Base-by-base conservation (phyloP, 108 stramenopile species). In the Fistulifera pelliculosa region DNA sequence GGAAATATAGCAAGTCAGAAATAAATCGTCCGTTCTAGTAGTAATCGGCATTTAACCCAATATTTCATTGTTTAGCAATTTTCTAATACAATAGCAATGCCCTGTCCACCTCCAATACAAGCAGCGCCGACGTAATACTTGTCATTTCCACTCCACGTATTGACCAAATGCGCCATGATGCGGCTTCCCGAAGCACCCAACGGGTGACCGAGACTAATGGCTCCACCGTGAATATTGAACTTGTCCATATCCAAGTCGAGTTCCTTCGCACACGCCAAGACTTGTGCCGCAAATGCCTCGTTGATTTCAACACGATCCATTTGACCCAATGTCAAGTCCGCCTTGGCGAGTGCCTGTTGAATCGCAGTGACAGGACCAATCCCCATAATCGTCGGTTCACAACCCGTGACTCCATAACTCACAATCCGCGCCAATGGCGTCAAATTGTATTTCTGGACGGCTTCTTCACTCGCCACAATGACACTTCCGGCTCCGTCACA, bases 21-120 rank as follows among this genome's bases (percentile, higher is more conserved):
- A n/a, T n/a, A n/a, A n/a, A n/a, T n/a, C n/a, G n/a, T n/a, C n/a
- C n/a, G n/a, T n/a, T n/a, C n/a, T n/a, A n/a, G n/a, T n/a, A n/a
- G n/a, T n/a, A n/a, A n/a, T n/a, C n/a, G n/a, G 31, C 31, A 35
- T 35, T 8, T 6, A 6, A 35, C 8, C 11, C 44, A 5, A 4
- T 45, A 45, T 45, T 45, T 19, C n/a, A n/a, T 3, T 45, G 6
- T 11, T 45, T 45, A 45, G 11, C 44, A 45, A 8, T 45, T 49
- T 64, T 97, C 95, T 40, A 99, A 65, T 1, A 97, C 80, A 14
- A 97, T 74, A 23, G 96, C 98, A 75, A 99, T 96, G n/a, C 98
- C 96, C 65, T 97, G 96, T 44, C 98, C 98, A 52, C 98, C 98
- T 40, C 98, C 98, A 55, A 99, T 99, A 66, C 98, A 99, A 17